Percentiles rank a stretch among this genome's conserved stretches.
Evolutionary conservation across 2,329 filamentous ascomycete species (phyloP).

Genomic region (Pyrenophora tritici-repentis): DNA sequence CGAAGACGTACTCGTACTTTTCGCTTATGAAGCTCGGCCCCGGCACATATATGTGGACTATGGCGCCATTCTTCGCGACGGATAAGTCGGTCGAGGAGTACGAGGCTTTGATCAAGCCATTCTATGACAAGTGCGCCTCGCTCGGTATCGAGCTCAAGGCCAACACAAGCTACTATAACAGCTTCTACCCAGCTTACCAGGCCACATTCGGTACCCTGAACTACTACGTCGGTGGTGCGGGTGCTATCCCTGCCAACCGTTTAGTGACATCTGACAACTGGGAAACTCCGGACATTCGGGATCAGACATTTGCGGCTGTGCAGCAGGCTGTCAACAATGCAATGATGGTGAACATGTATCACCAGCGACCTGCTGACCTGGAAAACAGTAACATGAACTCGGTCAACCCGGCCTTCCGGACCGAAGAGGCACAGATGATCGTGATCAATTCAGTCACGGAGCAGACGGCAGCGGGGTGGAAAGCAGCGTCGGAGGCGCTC

Average conservation of each 20-base stretch:
- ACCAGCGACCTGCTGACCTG: constrained; percentile 32
- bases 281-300: constrained; percentile 30
- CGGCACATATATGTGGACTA: constrained; percentile 29
- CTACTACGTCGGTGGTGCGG: constrained; percentile 35
- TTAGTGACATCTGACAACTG: constrained; percentile 45
- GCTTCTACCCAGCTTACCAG: constrained; percentile 39
- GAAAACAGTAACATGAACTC: constrained; percentile 28
- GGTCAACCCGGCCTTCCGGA: constrained; percentile 40
- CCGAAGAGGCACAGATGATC: constrained; percentile 31
- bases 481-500: constrained; percentile 21
- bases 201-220: constrained; percentile 31
- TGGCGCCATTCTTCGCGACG: constrained; percentile 37
- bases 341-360: constrained; percentile 29
- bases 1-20: constrained; percentile 39
- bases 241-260: constrained; percentile 40
- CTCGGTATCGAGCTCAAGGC: constrained; percentile 32
- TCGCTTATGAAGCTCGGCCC: constrained; percentile 30
- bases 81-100: constrained; percentile 32
- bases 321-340: constrained; percentile 29
- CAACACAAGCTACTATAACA: constrained; percentile 31
- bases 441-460: constrained; percentile 26
- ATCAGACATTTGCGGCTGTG: constrained; percentile 33
- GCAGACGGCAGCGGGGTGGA: constrained; percentile 30
- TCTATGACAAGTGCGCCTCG: constrained; percentile 27
- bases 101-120: constrained; percentile 30